A percentile compares a stretch with the other conserved stretches of the same genome.
phyloP scores from a whole-genome alignment of 2,329 filamentous ascomycete species.

The Diaporthe citri region DNA sequence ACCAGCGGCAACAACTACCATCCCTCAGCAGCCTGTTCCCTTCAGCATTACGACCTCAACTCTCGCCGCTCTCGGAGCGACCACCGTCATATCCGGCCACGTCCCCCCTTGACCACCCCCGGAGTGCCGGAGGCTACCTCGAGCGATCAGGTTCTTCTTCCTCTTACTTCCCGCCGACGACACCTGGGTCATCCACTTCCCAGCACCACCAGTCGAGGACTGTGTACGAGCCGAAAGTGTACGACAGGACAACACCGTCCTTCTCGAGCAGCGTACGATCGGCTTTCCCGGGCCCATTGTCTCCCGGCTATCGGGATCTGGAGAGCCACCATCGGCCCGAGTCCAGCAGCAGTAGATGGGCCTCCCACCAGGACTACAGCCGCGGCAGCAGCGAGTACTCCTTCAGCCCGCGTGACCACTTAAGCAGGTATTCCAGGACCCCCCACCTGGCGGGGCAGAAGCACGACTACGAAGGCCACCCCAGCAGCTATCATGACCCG shows the following conservation, averaged over 20 bases:
- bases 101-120: constrained; percentile 63
- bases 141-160: constrained; percentile 55
- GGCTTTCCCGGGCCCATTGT: constrained; percentile 58
- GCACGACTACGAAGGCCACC: constrained; percentile 47
- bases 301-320: constrained; percentile 57
- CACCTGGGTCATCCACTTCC: constrained; percentile 50
- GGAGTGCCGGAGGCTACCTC: constrained; percentile 52
- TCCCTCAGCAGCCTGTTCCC: constrained; percentile 70
- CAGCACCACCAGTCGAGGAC: constrained; percentile 55
- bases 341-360: constrained; percentile 53
- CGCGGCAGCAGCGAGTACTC: constrained; percentile 58
- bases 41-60: constrained; percentile 56
- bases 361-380: constrained; percentile 54
- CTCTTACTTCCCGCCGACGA: constrained; percentile 62
- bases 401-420: constrained; percentile 55
- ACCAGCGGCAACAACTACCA: constrained; percentile 63
- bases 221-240: constrained; percentile 60
- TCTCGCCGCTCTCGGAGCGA: constrained; percentile 62
- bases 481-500: constrained; percentile 17
- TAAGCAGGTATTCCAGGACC: constrained; percentile 17
- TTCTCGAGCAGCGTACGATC: constrained; percentile 48
- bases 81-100: constrained; percentile 56
- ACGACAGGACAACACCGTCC: constrained; percentile 54
- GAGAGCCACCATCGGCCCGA: constrained; percentile 52
- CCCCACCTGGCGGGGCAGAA: constrained; percentile 54